A percentile compares a stretch with the other conserved stretches of the same genome.
Conservation (phyloP, 2,329 filamentous ascomycete species). For the Fusarium nanum region DNA sequence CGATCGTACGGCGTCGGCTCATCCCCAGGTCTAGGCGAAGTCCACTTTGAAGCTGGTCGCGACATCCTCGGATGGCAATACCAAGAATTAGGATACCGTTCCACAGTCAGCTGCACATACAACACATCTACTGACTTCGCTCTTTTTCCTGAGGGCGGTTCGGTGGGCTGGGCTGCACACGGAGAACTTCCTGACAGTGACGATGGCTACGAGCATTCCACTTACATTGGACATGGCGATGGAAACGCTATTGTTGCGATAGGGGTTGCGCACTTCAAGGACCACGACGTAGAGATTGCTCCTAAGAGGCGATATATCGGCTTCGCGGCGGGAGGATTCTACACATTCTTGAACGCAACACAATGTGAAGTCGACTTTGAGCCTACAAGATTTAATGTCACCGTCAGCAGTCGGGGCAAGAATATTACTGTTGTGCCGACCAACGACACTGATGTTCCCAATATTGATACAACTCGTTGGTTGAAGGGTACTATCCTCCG, state of each 20-base stretch:
- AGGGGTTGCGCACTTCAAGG: constrained; percentile 23
- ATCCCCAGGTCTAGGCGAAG: constrained; percentile 38
- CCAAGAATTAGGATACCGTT: constrained; percentile 50
- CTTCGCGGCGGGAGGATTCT: constrained; percentile 2
- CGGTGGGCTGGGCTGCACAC: neutral
- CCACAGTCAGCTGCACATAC: constrained; percentile 51
- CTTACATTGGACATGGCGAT: constrained; percentile 11
- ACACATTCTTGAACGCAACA: constrained; percentile 3
- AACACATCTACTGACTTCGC: constrained; percentile 50
- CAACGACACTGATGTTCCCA: neutral
- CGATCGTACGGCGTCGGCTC: constrained; percentile 46
- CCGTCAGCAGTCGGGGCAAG: constrained; percentile 1
- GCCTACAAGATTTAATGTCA: constrained; percentile 16
- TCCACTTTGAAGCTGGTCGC: constrained; percentile 12
- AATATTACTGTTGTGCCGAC: constrained; percentile 22
- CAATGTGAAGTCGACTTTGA: constrained; percentile 21
- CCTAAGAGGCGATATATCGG: constrained; percentile 14
- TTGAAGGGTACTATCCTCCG: constrained; percentile 41
- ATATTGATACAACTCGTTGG: constrained; percentile 18
- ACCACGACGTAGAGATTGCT: neutral
- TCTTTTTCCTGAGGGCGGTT: neutral
- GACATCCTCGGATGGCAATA: constrained; percentile 46
- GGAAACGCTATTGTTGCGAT: constrained; percentile 11
- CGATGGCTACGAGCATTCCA: constrained; percentile 4
- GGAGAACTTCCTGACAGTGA: constrained; percentile 25